Evolutionary conservation across 1,284 basidiomycete genomes (phyloP).

Genomic region (Ganoderma sinense): DNA sequence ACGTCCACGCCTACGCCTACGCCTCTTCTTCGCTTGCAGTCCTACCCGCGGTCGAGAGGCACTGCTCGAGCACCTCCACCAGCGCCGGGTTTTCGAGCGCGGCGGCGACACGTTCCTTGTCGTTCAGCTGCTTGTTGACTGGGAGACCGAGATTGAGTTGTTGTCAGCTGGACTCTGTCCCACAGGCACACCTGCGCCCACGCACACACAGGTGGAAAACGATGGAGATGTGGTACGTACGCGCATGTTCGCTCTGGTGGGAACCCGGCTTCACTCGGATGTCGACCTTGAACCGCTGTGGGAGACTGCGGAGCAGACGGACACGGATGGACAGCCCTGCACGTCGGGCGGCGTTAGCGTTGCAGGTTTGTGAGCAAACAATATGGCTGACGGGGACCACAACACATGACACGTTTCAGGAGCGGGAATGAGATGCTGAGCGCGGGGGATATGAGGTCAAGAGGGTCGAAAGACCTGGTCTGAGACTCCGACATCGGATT

Average conservation of each 20-base stretch:
- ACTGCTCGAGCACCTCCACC: conserved; percentile 89
- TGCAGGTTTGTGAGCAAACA: background rate
- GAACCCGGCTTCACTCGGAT: conserved; percentile 94
- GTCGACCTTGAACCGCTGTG: conserved; percentile 94
- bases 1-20: no score
- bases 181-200: background rate
- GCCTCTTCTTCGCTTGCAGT: conserved; percentile 16
- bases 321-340: conserved; percentile 88
- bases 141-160: background rate
- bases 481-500: background rate
- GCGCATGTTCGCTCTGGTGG: conserved; percentile 92
- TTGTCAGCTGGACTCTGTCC: background rate
- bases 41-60: conserved; percentile 53
- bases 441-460: background rate
- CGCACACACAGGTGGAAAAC: background rate
- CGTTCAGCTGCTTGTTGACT: conserved; percentile 99
- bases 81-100: conserved; percentile 93
- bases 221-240: conserved; percentile 49
- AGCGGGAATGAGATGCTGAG: background rate
- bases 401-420: background rate
- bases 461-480: background rate
- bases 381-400: background rate
- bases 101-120: conserved; percentile 98
- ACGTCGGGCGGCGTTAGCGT: conserved; percentile 5
- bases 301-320: conserved; percentile 88